These are phyloP conservation scores for Endocalyx cinctus DNA, from an alignment of 2,329 filamentous ascomycete genomes.

Conservation along the genomic window DNA sequence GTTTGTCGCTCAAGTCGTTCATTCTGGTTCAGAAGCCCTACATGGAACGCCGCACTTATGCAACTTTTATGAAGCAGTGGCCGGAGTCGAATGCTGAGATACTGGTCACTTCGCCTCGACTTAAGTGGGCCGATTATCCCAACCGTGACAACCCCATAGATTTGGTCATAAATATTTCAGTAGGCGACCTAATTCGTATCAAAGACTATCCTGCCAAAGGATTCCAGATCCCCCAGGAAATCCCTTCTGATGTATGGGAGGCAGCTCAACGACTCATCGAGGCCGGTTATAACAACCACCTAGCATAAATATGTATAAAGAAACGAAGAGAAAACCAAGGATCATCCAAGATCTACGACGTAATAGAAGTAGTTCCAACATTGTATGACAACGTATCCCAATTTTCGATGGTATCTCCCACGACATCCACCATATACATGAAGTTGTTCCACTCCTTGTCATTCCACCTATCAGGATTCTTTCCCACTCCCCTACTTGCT, in stretches of 20 bases:
- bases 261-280: conserved; percentile 35
- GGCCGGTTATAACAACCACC: conserved; percentile 33
- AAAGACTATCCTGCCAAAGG: conserved; percentile 37
- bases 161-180: conserved; percentile 39
- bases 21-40: conserved; percentile 45
- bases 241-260: conserved; percentile 36
- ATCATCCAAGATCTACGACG: no score
- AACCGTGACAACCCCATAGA: conserved; percentile 36
- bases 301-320: no score
- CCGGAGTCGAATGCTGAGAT: conserved; percentile 30
- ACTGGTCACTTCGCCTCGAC: conserved; percentile 35
- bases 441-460: conserved; percentile 22
- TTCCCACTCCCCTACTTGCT: conserved; percentile 3
- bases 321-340: no score
- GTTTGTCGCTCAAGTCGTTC: conserved; percentile 26
- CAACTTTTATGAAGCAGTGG: conserved; percentile 44
- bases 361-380: not conserved
- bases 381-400: conserved; percentile 11
- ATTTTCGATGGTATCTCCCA: conserved; percentile 20
- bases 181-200: conserved; percentile 40
- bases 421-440: conserved; percentile 28
- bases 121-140: conserved; percentile 36
- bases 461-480: conserved; percentile 23
- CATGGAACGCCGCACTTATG: conserved; percentile 42
- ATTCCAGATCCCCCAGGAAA: conserved; percentile 39